phyloP scores from a whole-genome alignment of 257 asterid species.

The Salvia rosmarinus region DNA sequence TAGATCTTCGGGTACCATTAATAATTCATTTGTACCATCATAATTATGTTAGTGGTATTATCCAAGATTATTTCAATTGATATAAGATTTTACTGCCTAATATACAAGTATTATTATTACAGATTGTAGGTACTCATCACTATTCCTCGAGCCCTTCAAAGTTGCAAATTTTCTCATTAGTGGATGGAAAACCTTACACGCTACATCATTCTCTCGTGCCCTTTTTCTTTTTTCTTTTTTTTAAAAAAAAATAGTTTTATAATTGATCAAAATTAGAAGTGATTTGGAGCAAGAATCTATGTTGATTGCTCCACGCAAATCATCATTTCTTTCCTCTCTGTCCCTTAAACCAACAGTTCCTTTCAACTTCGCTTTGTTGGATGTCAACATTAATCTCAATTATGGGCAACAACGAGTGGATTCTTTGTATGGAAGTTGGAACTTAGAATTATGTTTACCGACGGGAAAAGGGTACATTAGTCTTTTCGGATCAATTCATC shows the following conservation, averaged over 20 bases:
- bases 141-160: slow-evolving; percentile 76
- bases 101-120: slow-evolving; percentile 26
- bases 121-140: slow-evolving; percentile 46
- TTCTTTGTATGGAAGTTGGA: slow-evolving; percentile 31
- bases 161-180: slow-evolving; percentile 54
- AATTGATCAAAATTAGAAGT: slow-evolving; percentile 10
- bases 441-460: not conserved
- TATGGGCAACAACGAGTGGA: not conserved
- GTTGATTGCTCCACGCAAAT: slow-evolving; percentile 65
- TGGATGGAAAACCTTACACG: slow-evolving; percentile 64
- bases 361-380: slow-evolving; percentile 12
- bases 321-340: slow-evolving; percentile 44
- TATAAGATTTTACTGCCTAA: not conserved
- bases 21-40: too few species aligned
- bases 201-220: slow-evolving; percentile 75
- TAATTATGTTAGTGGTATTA: too few species aligned
- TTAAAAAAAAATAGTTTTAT: too few species aligned
- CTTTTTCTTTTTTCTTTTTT: not conserved
- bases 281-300: slow-evolving; percentile 39
- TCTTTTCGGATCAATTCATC: not conserved
- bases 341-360: slow-evolving; percentile 16
- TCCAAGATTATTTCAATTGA: not conserved
- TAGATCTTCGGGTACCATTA: too few species aligned
- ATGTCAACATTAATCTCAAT: slow-evolving; percentile 27
- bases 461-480: not conserved